Conservation (phyloP, 2,329 filamentous ascomycete genomes). For the Ascochyta clinopodiicola region DNA sequence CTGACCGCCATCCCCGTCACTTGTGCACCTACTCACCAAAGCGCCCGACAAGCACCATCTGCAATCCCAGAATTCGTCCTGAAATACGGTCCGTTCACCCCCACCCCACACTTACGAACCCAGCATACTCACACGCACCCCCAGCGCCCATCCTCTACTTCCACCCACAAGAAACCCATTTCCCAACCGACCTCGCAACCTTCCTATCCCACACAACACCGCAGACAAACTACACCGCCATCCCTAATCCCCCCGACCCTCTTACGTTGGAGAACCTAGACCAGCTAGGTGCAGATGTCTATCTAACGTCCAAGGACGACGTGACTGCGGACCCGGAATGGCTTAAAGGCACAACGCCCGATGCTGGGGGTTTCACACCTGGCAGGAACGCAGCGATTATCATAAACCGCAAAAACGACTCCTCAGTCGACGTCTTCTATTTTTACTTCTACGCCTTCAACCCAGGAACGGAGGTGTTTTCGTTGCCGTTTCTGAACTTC, state of each 20-base stretch:
- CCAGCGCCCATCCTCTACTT: slow-evolving; percentile 55
- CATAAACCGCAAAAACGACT: slow-evolving; percentile 62
- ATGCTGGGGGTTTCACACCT: slow-evolving; percentile 57
- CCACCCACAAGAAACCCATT: slow-evolving; percentile 51
- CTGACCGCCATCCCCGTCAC: slow-evolving; percentile 1
- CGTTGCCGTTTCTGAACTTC: slow-evolving; percentile 51
- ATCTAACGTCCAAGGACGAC: slow-evolving; percentile 54
- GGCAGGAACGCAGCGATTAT: slow-evolving; percentile 62
- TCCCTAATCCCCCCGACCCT: slow-evolving; percentile 44
- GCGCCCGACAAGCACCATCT: slow-evolving; percentile 29
- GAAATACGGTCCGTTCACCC: slow-evolving; percentile 43
- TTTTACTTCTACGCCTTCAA: slow-evolving; percentile 69
- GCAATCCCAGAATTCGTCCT: slow-evolving; percentile 48
- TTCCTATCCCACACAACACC: slow-evolving; percentile 53
- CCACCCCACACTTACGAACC: not conserved
- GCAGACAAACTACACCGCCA: slow-evolving; percentile 44
- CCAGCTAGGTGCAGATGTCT: slow-evolving; percentile 51
- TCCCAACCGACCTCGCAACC: slow-evolving; percentile 52
- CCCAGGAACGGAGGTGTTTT: slow-evolving; percentile 59
- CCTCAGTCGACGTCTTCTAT: slow-evolving; percentile 66
- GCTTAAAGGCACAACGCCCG: slow-evolving; percentile 61
- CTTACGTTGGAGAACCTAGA: slow-evolving; percentile 53
- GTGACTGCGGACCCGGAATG: slow-evolving; percentile 51
- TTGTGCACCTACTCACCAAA: slow-evolving; percentile 26
- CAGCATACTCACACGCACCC: slow-evolving; percentile 10